phyloP scores from a whole-genome alignment of 306 rosid species.

The Quercus cerris region DNA sequence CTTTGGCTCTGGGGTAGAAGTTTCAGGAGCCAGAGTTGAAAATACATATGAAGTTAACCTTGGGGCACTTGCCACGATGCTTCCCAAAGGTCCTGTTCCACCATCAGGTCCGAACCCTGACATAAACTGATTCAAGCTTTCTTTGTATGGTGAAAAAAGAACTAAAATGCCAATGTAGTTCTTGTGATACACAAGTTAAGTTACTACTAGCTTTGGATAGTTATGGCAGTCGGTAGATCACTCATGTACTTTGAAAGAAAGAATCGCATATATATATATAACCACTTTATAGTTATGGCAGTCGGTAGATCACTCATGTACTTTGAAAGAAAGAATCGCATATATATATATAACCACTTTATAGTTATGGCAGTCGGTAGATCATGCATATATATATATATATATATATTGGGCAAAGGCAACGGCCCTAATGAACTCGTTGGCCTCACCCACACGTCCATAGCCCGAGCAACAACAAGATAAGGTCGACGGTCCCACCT shows the following conservation, averaged over 20 bases:
- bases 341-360: too few species aligned
- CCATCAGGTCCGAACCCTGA: slow-evolving; percentile 28
- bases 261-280: too few species aligned
- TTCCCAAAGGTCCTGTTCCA: slow-evolving; percentile 29
- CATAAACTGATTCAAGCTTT: slow-evolving; percentile 8
- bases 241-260: background rate
- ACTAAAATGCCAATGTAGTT: too few species aligned
- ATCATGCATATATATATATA: background rate
- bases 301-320: background rate
- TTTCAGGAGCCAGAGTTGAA: background rate
- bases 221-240: background rate
- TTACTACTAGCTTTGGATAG: background rate
- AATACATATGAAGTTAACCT: background rate
- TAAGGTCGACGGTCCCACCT: too few species aligned
- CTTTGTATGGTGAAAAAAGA: background rate
- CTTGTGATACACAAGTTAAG: background rate
- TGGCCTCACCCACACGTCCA: too few species aligned
- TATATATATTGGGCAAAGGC: too few species aligned
- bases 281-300: background rate
- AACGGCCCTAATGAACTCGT: too few species aligned
- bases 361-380: background rate
- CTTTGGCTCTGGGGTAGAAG: background rate
- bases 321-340: too few species aligned
- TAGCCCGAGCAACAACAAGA: too few species aligned
- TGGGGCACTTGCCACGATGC: slow-evolving; percentile 5